Conservation (phyloP, 495 filamentous ascomycete genomes). For the Mycothermus thermophilus region DNA sequence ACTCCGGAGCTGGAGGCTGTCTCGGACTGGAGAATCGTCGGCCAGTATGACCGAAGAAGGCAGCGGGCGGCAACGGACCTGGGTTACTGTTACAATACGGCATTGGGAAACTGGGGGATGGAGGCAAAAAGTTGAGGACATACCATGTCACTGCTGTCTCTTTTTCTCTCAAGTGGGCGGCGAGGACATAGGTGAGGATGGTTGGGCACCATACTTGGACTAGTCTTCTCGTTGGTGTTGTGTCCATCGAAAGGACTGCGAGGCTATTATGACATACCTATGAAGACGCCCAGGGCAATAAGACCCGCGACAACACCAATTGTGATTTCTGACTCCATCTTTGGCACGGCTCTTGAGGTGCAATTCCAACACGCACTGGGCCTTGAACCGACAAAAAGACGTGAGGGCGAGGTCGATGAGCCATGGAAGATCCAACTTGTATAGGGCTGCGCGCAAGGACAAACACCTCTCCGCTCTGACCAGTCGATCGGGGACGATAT, state of each 20-base stretch:
- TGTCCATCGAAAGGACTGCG: neutral
- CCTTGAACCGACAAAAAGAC: too few species aligned
- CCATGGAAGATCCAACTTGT: too few species aligned
- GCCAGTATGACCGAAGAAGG: too few species aligned
- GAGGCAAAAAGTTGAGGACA: neutral
- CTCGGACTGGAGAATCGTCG: constrained; percentile 1
- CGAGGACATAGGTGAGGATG: constrained; percentile 1
- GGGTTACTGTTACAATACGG: too few species aligned
- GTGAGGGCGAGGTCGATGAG: too few species aligned
- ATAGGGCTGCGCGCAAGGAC: too few species aligned
- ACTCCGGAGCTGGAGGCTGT: neutral
- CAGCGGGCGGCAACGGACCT: too few species aligned
- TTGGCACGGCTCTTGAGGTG: too few species aligned
- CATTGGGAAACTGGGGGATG: constrained; percentile 1
- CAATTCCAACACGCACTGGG: too few species aligned
- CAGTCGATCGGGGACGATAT: too few species aligned
- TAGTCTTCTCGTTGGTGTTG: neutral
- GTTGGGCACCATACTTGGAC: constrained; percentile 3
- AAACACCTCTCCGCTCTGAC: too few species aligned
- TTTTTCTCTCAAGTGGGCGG: constrained; percentile 1
- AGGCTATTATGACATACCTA: neutral
- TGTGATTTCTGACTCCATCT: constrained; percentile 2
- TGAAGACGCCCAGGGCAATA: constrained; percentile 1
- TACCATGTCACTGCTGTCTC: constrained; percentile 5
- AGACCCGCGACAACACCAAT: constrained; percentile 3